Evolutionary conservation across 129 eudicot genomes (phyloP).

Genomic region (Pseudognaphalium luteoalbum): DNA sequence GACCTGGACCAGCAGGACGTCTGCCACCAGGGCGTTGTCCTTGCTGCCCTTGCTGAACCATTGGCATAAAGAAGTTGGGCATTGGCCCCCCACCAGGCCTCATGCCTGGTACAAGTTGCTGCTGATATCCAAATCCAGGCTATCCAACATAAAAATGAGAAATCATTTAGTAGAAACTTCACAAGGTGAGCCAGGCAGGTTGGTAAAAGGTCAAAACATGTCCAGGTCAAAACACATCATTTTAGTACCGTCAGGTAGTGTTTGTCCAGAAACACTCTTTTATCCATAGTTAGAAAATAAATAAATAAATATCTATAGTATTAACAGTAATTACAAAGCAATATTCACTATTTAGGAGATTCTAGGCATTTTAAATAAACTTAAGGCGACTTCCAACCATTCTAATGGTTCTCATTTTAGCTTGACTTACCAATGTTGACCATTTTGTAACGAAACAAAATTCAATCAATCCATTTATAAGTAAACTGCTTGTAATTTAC

Average conservation of each 20-base stretch:
- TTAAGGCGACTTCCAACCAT: neutral
- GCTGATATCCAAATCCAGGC: conserved; percentile 94
- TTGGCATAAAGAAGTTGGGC: conserved; percentile 73
- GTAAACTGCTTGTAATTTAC: neutral
- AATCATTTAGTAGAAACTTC: neutral
- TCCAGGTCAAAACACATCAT: neutral
- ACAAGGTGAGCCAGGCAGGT: neutral
- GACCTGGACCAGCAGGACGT: conserved; percentile 48
- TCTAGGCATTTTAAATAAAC: no score
- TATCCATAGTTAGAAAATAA: neutral
- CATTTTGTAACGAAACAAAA: neutral
- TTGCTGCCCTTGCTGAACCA: conserved; percentile 84
- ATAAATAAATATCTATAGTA: neutral
- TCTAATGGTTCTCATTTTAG: neutral
- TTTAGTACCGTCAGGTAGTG: neutral
- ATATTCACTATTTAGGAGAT: neutral
- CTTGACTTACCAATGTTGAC: neutral
- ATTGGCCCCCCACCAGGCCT: conserved; percentile 72
- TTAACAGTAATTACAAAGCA: neutral
- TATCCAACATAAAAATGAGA: conserved; percentile 24
- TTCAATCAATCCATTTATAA: neutral
- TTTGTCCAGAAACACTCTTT: neutral
- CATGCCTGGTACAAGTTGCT: conserved; percentile 87
- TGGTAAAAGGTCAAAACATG: no score
- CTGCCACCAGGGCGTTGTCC: conserved; percentile 77